Conservation (phyloP, 768 basidiomycete genomes). For the Kwoniella botswanensis region DNA sequence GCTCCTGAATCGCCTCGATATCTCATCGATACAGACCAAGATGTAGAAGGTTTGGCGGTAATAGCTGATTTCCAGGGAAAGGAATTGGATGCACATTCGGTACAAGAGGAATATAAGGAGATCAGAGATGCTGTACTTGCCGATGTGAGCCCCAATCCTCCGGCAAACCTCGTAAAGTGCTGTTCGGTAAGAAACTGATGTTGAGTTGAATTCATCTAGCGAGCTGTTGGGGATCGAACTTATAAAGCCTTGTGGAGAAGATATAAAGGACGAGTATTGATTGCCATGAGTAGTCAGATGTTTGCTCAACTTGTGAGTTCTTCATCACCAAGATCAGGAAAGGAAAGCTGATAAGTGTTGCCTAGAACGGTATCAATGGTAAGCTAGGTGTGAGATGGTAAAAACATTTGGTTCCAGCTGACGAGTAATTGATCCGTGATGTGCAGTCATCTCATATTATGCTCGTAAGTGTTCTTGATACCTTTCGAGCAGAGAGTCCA, state of each 20-base stretch:
- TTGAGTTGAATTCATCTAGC: conserved; percentile 60
- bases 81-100: conserved; percentile 69
- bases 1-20: conserved; percentile 94
- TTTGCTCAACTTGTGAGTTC: conserved; percentile 86
- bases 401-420: not conserved
- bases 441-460: conserved; percentile 86
- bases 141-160: conserved; percentile 46
- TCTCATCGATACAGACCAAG: conserved; percentile 85
- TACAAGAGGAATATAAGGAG: conserved; percentile 83
- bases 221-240: conserved; percentile 73
- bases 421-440: not conserved
- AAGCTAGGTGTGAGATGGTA: conserved; percentile 2
- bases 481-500: not conserved
- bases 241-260: conserved; percentile 84
- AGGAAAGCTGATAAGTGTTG: conserved; percentile 8
- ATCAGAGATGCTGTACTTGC: conserved; percentile 70
- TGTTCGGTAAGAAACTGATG: not conserved
- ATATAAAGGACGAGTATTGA: conserved; percentile 83
- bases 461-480: conserved; percentile 69
- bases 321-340: not conserved
- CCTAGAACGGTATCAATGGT: conserved; percentile 93
- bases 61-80: conserved; percentile 89
- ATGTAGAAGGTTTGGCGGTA: conserved; percentile 80
- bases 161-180: conserved; percentile 14
- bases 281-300: conserved; percentile 94